Base-by-base conservation (phyloP, 179 eudicot genomes). In the Gypsophila paniculata region DNA sequence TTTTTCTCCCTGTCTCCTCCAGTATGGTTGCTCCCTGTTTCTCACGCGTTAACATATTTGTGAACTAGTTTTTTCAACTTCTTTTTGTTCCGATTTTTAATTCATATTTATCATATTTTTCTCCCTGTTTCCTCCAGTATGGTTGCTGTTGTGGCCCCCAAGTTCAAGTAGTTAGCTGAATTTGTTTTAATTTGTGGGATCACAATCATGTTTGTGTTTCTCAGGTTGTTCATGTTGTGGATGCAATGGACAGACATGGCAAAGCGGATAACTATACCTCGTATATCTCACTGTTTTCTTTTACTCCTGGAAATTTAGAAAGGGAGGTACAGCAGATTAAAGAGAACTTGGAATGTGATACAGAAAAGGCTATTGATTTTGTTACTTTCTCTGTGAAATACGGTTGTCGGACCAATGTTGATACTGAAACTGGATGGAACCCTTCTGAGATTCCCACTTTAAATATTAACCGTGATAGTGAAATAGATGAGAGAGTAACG, bases 221-320 rank as follows among this genome's bases (percentile, higher is more conserved):
- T 71, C 85, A 94, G 97, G 94, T 89, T 73, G 96, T 94, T 74
- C 97, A 94, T 74, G 93, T 94, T 44, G 97, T 94, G 79, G 96
- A 94, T 76, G 62, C 93, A 65, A 88, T 80, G 68, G 85, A 82
- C 79, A 55, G 65, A 25, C 58, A 73, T 52, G 83, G 76, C 65
- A 83, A 77, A 53, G 80, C 57, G 26, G 81, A 77, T 68, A 85
- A 88, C 80, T 81, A 86, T 6, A 53, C 60, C 34, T 86, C 96
- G 6, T 94, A 85, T 61, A 77, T 94, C 39, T 87, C 97, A 51
- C 75, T 94, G 49, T 91, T 88, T 73, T 94, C 99, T 59, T 72
- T 79, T 23, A 88, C 96, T 38, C 97, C 99, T 8, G 99, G 99
- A 75, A 86, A 85, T 74, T 82, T 94, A 85, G 84, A 80, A 6